Base-by-base conservation (phyloP, 2,329 filamentous ascomycete genomes). In the Ophiocordyceps camponoti-saundersi region DNA sequence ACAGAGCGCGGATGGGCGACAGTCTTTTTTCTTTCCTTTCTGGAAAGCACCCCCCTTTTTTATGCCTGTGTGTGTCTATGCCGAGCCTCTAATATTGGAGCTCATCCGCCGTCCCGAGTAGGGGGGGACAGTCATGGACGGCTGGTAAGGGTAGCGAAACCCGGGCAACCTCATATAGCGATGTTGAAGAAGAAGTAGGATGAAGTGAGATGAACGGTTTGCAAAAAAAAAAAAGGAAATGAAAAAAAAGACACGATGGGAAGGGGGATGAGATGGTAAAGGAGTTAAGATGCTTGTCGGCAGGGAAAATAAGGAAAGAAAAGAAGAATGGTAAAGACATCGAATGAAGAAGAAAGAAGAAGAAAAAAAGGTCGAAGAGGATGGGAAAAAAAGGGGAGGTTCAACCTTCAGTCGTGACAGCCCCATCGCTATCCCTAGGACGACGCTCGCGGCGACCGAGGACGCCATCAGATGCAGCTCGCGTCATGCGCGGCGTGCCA, bases 401-500 rank as follows among this genome's bases (percentile, higher is more conserved):
- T 42, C 47, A 48, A 15, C 48, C 48, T 15, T 47, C 43, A 20
- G 49, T 46, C 3, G 52, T 52, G 41, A 52, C 44, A 13, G 48
- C 47, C 21, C 51, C 50, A 30, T 50, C 50, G 39, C 49, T 50
- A 15, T 49, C 49, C 29, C 10, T 30, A 41, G 10, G 12, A 12
- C 21, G n/a, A 39, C 36, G n/a, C 4, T 39, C 40, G 16, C 16
- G 32, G 21, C 45, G 26, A 11, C 30, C 42, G 11, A 34, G 11
- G 4, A 22, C 45, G 15, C 53, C 54, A 40, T 61, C 58, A 23
- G 55, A 60, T 15, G 55, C 54, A 15, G 59, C 57, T 44, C 58
- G 53, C 46, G 59, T 60, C 29, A 50, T 47, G 39, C 53, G 51
- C 11, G 52, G 51, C 26, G 57, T 60, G 15, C 57, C 55, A 15